Conservation (phyloP, 495 filamentous ascomycete genomes). For the Penicillium atrosanguineum region DNA sequence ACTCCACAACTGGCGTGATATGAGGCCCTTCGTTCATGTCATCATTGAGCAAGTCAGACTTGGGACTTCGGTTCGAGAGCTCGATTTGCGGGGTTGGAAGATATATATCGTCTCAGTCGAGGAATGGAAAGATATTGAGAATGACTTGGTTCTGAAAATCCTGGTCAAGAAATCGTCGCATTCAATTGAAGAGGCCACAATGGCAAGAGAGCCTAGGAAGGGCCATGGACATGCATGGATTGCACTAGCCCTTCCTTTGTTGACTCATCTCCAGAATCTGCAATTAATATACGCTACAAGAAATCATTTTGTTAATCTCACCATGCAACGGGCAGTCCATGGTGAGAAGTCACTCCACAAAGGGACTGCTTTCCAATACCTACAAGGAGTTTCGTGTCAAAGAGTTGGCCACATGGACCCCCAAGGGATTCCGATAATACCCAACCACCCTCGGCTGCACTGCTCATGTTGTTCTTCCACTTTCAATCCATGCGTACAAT, state of each 20-base stretch:
- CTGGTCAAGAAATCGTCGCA: conserved; percentile 14
- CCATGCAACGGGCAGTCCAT: conserved; percentile 20
- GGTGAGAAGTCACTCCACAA: conserved; percentile 19
- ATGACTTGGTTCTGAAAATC: conserved; percentile 3
- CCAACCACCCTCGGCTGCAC: neutral
- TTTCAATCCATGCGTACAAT: conserved; percentile 29
- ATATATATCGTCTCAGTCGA: neutral
- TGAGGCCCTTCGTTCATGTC: conserved; percentile 24
- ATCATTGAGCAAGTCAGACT: conserved; percentile 24
- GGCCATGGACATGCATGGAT: conserved; percentile 32
- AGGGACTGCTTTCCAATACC: conserved; percentile 14
- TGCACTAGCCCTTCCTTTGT: conserved; percentile 27
- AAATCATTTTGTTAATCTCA: conserved; percentile 20
- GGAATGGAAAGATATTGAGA: conserved; percentile 2
- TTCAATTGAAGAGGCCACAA: conserved; percentile 18
- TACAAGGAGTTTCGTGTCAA: conserved; percentile 21
- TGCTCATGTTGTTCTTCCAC: conserved; percentile 28
- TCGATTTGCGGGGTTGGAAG: conserved; percentile 27
- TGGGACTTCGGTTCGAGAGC: conserved; percentile 22
- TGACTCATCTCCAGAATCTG: conserved; percentile 27
- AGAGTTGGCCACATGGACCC: neutral
- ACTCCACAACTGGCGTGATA: conserved; percentile 17
- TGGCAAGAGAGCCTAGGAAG: conserved; percentile 26
- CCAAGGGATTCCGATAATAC: neutral
- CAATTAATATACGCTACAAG: conserved; percentile 20